These are phyloP conservation scores for Trypanosomatidae sp. DNA, from an alignment of 208 protist species.

Conservation along the genomic window DNA sequence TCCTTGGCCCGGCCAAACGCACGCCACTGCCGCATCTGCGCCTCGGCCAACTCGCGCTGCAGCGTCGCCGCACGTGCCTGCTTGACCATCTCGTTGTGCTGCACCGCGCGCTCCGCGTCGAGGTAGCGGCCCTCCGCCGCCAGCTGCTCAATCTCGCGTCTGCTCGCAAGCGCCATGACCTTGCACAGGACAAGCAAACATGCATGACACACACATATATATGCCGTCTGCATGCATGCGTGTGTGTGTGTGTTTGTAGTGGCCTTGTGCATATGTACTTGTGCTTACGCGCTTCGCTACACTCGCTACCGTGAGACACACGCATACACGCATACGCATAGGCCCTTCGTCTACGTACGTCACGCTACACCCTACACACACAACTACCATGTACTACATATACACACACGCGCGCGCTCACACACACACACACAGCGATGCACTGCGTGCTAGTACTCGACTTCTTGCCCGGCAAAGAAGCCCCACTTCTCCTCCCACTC, in stretches of 20 bases:
- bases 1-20: slow-evolving; percentile 24
- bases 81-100: slow-evolving; percentile 3
- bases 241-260: slow-evolving; percentile 1
- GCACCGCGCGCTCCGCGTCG: slow-evolving; percentile 8
- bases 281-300: too few species aligned
- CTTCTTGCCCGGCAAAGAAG: slow-evolving; percentile 85
- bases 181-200: not conserved
- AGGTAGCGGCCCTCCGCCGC: slow-evolving; percentile 15
- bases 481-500: slow-evolving; percentile 91
- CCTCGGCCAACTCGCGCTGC: slow-evolving; percentile 15
- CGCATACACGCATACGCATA: too few species aligned
- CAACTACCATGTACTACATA: too few species aligned
- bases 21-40: slow-evolving; percentile 38
- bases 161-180: not conserved
- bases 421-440: not conserved
- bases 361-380: too few species aligned
- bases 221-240: not conserved
- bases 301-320: too few species aligned
- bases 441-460: slow-evolving; percentile 48
- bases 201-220: not conserved
- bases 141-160: slow-evolving; percentile 7
- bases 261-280: not conserved
- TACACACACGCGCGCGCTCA: too few species aligned
- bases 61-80: slow-evolving; percentile 3
- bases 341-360: too few species aligned